Evolutionary conservation across 2,329 filamentous ascomycete genomes (phyloP), one percentile per base, ranked within the genome.

Genomic region (Trichoderma sp.): DNA sequence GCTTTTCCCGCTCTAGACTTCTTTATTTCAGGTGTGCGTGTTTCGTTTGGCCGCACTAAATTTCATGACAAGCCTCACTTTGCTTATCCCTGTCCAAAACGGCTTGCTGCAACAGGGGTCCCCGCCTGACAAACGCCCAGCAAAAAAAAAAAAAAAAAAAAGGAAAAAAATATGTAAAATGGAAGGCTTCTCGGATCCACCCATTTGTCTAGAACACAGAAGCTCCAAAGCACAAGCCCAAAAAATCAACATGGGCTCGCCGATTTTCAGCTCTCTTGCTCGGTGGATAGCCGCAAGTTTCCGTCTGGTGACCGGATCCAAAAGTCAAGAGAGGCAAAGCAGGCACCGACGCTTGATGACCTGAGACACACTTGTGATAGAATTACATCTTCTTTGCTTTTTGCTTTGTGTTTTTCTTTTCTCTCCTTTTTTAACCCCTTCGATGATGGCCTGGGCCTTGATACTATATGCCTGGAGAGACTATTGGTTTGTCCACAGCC

Each of bases 51-150:
- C 56, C 52, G 43, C 39, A 43, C 39, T 43, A 43, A n/a, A n/a
- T 10, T 43, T n/a, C 65, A 60, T 67, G 34, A 60, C 56, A 67
- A 67, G 63, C 63, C 63, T 66, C 54, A 18, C 54, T 24, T 16
- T 1, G 5, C 60, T n/a, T 51, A 66, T 46, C 63, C 63, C 54
- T 58, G 54, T 34, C 18, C 46, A 58, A 43, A n/a, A 43, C 63
- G 34, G 54, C 56, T 49, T 59, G 63, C 63, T 14, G 63, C 37
- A 46, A 52, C 59, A 63, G 39, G 51, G 61, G 52, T 43, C 51
- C 37, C 51, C 37, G 51, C 39, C 54, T 54, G 63, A 58, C 16
- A 43, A 43, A 18, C 34, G 63, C 18, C 49, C 37, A 55, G 28
- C 52, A 58, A 58, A 37, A 39, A 49, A 37, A 54, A 39, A 3